These are phyloP conservation scores for Candida nitratophila DNA, from an alignment of 805 yeast genomes.

Conservation along the genomic window DNA sequence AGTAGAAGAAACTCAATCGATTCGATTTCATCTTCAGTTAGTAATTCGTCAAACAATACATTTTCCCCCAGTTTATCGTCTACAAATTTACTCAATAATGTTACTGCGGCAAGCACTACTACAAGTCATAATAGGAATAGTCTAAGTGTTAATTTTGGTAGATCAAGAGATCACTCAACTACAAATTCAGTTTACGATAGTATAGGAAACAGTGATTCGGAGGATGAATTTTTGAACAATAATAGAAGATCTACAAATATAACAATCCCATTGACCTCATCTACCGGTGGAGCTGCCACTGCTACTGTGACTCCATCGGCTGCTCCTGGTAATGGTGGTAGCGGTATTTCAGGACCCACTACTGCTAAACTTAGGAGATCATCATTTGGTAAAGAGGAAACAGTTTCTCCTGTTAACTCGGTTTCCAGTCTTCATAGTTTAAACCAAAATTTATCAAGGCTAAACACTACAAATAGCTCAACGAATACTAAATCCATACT, in stretches of 20 bases:
- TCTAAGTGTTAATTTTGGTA: slow-evolving; percentile 8
- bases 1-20: slow-evolving; percentile 39
- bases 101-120: slow-evolving; percentile 9
- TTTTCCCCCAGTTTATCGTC: slow-evolving; percentile 19
- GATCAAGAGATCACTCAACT: slow-evolving; percentile 3
- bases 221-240: slow-evolving; percentile 22
- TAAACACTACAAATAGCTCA: background rate
- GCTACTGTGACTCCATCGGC: background rate
- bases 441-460: slow-evolving; percentile 13
- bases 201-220: slow-evolving; percentile 25
- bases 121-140: slow-evolving; percentile 3
- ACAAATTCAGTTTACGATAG: slow-evolving; percentile 14
- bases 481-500: slow-evolving; percentile 13
- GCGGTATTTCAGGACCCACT: too few species aligned
- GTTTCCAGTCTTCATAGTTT: slow-evolving; percentile 16
- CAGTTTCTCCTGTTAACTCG: slow-evolving; percentile 20
- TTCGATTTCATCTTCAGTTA: slow-evolving; percentile 41
- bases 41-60: slow-evolving; percentile 10
- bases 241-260: slow-evolving; percentile 17
- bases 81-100: slow-evolving; percentile 6
- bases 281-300: background rate
- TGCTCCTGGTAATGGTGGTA: too few species aligned
- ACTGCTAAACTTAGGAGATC: slow-evolving; percentile 7
- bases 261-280: slow-evolving; percentile 16
- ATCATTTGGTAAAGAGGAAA: slow-evolving; percentile 12